These are phyloP conservation scores for Apiotrichum brassicae DNA, from an alignment of 1,284 basidiomycete genomes.

Conservation along the genomic window DNA sequence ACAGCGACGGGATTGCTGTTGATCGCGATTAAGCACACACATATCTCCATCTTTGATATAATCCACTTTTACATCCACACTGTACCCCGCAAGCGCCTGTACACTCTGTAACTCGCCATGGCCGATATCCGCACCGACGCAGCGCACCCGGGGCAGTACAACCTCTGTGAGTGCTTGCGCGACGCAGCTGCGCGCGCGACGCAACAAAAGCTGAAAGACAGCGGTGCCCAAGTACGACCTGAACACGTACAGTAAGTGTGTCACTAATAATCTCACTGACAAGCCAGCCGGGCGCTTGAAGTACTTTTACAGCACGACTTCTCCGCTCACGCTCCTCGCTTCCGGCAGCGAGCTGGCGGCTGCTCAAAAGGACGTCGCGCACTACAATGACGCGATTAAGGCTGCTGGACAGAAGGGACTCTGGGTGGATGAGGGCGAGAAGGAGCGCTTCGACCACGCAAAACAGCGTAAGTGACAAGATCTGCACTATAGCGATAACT, in stretches of 20 bases:
- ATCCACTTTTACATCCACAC: too few relatives aligned
- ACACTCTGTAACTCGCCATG: not conserved
- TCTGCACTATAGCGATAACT: too few relatives aligned
- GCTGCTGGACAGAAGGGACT: slow-evolving; percentile 36
- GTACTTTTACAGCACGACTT: slow-evolving; percentile 52
- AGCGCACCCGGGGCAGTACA: not conserved
- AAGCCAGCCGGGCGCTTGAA: slow-evolving; percentile 47
- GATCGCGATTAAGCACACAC: too few relatives aligned
- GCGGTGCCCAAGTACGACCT: slow-evolving; percentile 39
- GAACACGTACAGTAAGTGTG: slow-evolving; percentile 27
- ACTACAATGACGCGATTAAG: slow-evolving; percentile 41
- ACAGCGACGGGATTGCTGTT: too few relatives aligned
- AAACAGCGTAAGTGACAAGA: slow-evolving; percentile 48
- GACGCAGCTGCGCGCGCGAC: not conserved
- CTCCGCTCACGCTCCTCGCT: slow-evolving; percentile 52
- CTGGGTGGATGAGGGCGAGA: slow-evolving; percentile 37
- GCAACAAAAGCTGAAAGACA: slow-evolving; percentile 6
- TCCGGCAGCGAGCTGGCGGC: slow-evolving; percentile 39
- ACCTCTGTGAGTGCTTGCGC: slow-evolving; percentile 1
- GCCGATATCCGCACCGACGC: not conserved
- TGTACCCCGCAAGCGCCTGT: not conserved
- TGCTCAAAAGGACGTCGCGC: slow-evolving; percentile 41
- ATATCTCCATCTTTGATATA: too few relatives aligned
- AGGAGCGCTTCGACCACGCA: slow-evolving; percentile 44
- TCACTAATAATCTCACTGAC: not conserved